A percentile compares a stretch with the other conserved stretches of the same genome.
Evolutionary conservation across 2,329 filamentous ascomycete genomes (phyloP).

Genomic region (Nemania serpens): DNA sequence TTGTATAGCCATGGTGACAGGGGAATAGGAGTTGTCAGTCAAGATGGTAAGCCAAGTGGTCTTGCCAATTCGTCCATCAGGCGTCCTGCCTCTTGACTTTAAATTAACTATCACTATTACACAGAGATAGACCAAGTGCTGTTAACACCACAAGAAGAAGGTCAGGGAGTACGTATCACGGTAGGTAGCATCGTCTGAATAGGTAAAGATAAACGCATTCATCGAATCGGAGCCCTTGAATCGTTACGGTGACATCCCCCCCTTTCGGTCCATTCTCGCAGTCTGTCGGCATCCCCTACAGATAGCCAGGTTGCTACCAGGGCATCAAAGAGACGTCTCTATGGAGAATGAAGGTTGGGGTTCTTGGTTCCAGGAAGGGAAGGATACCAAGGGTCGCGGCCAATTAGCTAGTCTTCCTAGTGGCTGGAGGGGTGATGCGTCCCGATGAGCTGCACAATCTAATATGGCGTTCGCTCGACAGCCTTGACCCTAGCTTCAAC

Average conservation of each 20-base stretch:
- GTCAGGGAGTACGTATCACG: constrained; percentile 15
- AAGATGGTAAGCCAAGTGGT: neutral
- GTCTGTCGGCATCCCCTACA: constrained; percentile 33
- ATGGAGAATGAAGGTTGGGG: constrained; percentile 4
- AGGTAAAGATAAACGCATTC: constrained; percentile 7
- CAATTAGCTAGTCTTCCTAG: neutral
- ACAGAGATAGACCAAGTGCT: neutral
- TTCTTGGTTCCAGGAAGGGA: neutral
- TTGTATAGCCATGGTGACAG: constrained; percentile 25
- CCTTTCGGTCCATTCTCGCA: constrained; percentile 39
- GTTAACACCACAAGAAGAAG: constrained; percentile 30
- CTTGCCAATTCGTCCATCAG: neutral
- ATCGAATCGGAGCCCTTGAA: constrained; percentile 18
- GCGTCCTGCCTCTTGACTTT: neutral
- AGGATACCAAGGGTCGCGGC: constrained; percentile 1
- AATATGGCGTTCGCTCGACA: neutral
- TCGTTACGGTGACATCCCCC: constrained; percentile 23
- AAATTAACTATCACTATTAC: constrained; percentile 4
- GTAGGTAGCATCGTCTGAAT: neutral
- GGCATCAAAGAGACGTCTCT: neutral
- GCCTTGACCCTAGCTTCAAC: neutral
- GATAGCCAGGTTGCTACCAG: constrained; percentile 14
- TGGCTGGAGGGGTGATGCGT: neutral
- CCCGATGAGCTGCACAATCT: neutral
- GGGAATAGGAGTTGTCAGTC: neutral